Evolutionary conservation across 2,329 filamentous ascomycete genomes (phyloP).

Genomic region (Trichoderma guizhouense): DNA sequence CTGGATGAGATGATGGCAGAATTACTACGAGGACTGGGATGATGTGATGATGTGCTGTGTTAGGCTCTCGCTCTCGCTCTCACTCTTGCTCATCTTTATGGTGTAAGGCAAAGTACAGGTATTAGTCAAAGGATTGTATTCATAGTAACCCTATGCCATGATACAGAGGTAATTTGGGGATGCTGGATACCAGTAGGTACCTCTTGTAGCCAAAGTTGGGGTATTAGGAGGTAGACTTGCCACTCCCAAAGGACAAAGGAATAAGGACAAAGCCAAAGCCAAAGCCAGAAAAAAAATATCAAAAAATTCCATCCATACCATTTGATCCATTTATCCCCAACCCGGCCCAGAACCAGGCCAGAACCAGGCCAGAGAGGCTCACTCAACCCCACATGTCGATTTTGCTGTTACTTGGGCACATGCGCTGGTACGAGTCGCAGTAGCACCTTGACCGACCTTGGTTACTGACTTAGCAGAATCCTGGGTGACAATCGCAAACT

Average conservation of each 20-base stretch:
- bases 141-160: too few species aligned
- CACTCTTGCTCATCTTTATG: not conserved
- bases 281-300: not conserved
- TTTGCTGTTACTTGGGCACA: not conserved
- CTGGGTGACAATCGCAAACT: conserved; percentile 19
- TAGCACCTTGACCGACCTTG: not conserved
- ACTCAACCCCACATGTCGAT: not conserved
- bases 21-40: not conserved
- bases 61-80: not conserved
- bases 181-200: not conserved
- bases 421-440: not conserved
- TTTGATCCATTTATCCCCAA: not conserved
- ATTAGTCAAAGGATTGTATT: too few species aligned
- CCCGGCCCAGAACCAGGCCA: not conserved
- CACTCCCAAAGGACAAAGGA: not conserved
- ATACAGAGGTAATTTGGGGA: not conserved
- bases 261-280: not conserved
- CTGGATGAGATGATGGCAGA: not conserved
- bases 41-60: not conserved
- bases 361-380: not conserved
- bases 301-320: not conserved
- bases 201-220: not conserved
- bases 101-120: not conserved
- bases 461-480: conserved; percentile 5
- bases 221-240: not conserved